Evolutionary conservation across 768 basidiomycete species (phyloP), one percentile per base, ranked within the genome.

Genomic region (Agrocybe praecox): DNA sequence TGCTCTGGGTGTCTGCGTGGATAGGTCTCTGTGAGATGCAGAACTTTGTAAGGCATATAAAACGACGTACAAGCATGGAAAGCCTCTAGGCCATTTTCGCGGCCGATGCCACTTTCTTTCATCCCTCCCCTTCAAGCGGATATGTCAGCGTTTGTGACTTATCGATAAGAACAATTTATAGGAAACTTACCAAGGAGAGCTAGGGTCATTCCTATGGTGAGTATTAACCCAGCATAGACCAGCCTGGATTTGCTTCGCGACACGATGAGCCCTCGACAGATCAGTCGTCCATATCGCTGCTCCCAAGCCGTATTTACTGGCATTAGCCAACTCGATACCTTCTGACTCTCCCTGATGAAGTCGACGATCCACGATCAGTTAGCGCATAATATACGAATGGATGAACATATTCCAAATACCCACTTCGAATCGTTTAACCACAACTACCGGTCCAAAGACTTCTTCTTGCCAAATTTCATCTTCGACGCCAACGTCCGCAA

Each of bases 201-300:
- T 89, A 8, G 93, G 93, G 66, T 94, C 92, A 63, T 95, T 94
- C 46, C 92, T 82, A 65, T 95, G 93, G 62, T 94, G 91, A 0
- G 89, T 92, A 67, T 95, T 94, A 34, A 94, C 83, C 93, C 93
- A 95, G 45, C 90, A 88, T 26, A 94, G 65, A 5, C 93, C 93
- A 17, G 87, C 76, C 61, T 94, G 80, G 33, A 95, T 85, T 32
- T 75, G 74, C 49, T 80, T 80, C 6, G 92, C 81, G 2, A 92
- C 81, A 3, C 88, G 85, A 66, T 94, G 91, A 10, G 89, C 92
- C 53, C 85, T 78, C 0, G 90, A 87, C 29, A 94, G 66, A 68
- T 92, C 77, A 24, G 77, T 74, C 4, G 91, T 92, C 92, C 92
- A 95, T 47, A 95, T 78, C 9, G 87, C 88, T 2, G 89, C 88